phyloP scores from a whole-genome alignment of 139 green algal species.

The Closterium sp. region DNA sequence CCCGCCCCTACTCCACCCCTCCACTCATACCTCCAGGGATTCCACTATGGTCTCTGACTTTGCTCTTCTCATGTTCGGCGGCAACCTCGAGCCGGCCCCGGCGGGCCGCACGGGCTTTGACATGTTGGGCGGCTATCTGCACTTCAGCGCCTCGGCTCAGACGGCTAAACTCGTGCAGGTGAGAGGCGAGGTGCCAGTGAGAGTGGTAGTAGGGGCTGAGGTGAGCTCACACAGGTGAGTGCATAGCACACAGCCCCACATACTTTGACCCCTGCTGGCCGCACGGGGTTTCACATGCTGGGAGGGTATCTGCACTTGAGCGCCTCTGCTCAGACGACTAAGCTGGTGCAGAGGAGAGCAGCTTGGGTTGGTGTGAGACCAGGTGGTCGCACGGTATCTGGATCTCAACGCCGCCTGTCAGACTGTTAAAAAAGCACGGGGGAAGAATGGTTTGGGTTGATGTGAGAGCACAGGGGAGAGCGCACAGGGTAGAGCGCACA shows the following conservation, averaged over 20 bases:
- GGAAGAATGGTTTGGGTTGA: not conserved
- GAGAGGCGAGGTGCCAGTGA: not conserved
- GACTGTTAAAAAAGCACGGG: not conserved
- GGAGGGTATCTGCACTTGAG: constrained; percentile 33
- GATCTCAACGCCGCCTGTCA: too few relatives aligned
- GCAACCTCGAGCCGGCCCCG: constrained; percentile 26
- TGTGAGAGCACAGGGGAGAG: too few relatives aligned
- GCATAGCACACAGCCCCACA: too few relatives aligned
- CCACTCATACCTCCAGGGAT: constrained; percentile 32
- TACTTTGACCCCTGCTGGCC: too few relatives aligned
- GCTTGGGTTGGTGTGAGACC: too few relatives aligned
- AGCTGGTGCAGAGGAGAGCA: constrained; percentile 12
- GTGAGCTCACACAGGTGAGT: too few relatives aligned
- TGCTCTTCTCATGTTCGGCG: constrained; percentile 56
- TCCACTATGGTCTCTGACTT: constrained; percentile 53
- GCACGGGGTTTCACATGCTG: constrained; percentile 17
- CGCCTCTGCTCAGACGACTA: not conserved
- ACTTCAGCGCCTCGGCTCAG: not conserved
- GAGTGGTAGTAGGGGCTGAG: not conserved
- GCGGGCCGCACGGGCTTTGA: not conserved
- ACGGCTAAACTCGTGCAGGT: constrained; percentile 26
- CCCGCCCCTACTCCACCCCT: not conserved
- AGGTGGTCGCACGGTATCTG: too few relatives aligned
- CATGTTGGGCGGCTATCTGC: constrained; percentile 26
- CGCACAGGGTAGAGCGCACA: too few relatives aligned